These are phyloP conservation scores for Xylaria sp. DNA, from an alignment of 2,329 filamentous ascomycete species.

Conservation along the genomic window DNA sequence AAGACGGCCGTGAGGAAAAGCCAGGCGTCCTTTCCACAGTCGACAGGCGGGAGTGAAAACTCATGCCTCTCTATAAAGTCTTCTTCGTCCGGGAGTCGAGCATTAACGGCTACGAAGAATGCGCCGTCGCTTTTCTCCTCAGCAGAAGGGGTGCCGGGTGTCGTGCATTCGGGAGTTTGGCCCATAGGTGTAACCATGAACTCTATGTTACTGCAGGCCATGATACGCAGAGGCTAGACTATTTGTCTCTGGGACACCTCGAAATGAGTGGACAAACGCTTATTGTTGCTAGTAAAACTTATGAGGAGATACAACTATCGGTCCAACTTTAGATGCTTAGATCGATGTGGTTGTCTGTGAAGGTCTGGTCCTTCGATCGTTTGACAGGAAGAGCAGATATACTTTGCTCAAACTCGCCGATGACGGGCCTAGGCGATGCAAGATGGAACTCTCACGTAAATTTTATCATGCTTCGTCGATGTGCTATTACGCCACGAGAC, in stretches of 20 bases:
- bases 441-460: constrained; percentile 35
- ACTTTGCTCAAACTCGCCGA: constrained; percentile 29
- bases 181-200: constrained; percentile 10
- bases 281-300: neutral
- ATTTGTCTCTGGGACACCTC: neutral
- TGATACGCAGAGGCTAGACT: constrained; percentile 4
- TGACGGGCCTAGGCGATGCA: constrained; percentile 30
- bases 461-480: constrained; percentile 6
- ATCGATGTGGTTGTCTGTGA: neutral
- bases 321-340: neutral
- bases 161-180: constrained; percentile 29
- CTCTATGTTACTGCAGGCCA: constrained; percentile 33
- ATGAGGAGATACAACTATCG: constrained; percentile 11
- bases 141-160: constrained; percentile 19
- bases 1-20: constrained; percentile 63
- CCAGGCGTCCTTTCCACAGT: constrained; percentile 49
- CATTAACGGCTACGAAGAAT: constrained; percentile 21
- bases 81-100: constrained; percentile 19
- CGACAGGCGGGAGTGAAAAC: constrained; percentile 45
- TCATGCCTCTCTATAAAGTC: constrained; percentile 28
- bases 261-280: constrained; percentile 1
- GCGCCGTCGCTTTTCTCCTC: constrained; percentile 21
- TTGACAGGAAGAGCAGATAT: constrained; percentile 17
- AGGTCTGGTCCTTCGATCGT: neutral
- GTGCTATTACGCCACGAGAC: constrained; percentile 16